Evolutionary conservation across 208 protist species (phyloP), one percentile per base, ranked within the genome.

Genomic region (Crithidia sp.): DNA sequence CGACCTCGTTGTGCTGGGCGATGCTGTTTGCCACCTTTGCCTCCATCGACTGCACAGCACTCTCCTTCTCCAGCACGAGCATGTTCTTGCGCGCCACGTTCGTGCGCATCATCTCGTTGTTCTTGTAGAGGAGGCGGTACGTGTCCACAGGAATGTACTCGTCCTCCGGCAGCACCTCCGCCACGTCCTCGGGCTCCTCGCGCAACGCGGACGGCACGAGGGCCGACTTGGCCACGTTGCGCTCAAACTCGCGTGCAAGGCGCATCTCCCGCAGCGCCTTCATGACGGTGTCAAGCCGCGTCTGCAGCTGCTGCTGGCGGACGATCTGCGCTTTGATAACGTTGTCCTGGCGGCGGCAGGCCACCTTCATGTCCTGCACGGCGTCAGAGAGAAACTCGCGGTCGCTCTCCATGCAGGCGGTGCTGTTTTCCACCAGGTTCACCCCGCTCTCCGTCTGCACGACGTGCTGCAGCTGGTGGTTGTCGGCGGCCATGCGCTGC

Each of bases 1-100:
- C 81, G 13, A 77, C 71, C 50, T 80, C 79, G 61, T 93, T 93
- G 69, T 92, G 79, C 19, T 60, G 69, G 28, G 81, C 77, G 41
- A 88, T 82, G 63, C 83, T 85, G 39, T 79, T 77, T 7, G 68
- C 54, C 67, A 96, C 47, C 67, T 89, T 95, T 55, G 87, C 86
- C 57, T 96, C 88, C 44, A 95, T 78, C 17, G 91, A 82, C 59
- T 95, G 79, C 73, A 97, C 82, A 9, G 83, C 87, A 55, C 79
- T 84, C 69, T 95, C 91, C 83, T 96, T 96, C 78, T 97, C 93
- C 16, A 96, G 75, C 64, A 95, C 88, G 40, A 97, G 75, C 88
- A 97, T 95, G 71, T 96, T 92, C 82, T 96, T 97, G 57, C 91
- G 91, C 14, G 86, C 85, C 58, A 95, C 84, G 62, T 76, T 93